phyloP scores from a whole-genome alignment of 2,329 filamentous ascomycete species.

The Grosmannia serpens region DNA sequence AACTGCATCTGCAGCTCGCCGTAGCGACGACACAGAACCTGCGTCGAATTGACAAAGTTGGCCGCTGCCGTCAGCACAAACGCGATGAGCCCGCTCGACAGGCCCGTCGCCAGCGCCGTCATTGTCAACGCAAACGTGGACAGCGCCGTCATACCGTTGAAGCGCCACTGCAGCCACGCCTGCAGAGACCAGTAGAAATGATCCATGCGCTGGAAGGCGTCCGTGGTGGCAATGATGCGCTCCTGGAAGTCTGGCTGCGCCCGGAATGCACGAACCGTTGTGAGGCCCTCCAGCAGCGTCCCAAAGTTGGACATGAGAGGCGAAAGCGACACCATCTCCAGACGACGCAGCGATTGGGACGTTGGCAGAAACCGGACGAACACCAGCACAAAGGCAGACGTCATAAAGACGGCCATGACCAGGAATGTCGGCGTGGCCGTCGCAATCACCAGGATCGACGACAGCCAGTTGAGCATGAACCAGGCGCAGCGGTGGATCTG shows the following conservation, averaged over 20 bases:
- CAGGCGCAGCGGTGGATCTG: conserved; percentile 63
- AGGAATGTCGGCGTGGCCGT: conserved; percentile 69
- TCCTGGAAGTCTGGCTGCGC: conserved; percentile 71
- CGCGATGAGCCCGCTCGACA: conserved; percentile 68
- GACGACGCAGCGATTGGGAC: conserved; percentile 68
- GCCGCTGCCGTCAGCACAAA: conserved; percentile 69
- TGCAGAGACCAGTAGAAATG: conserved; percentile 92
- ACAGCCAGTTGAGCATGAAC: conserved; percentile 57
- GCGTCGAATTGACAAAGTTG: conserved; percentile 58
- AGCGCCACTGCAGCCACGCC: conserved; percentile 73
- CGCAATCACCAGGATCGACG: conserved; percentile 67
- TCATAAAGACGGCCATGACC: conserved; percentile 56
- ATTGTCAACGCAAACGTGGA: conserved; percentile 65
- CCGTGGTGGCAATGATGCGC: conserved; percentile 67
- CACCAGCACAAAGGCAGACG: conserved; percentile 56
- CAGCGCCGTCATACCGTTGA: conserved; percentile 57
- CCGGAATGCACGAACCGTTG: conserved; percentile 74
- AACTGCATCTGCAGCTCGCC: conserved; percentile 86
- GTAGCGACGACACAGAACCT: conserved; percentile 66
- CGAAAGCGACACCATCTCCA: conserved; percentile 83
- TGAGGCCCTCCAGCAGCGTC: conserved; percentile 72
- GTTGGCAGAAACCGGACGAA: conserved; percentile 71
- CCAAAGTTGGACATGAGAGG: conserved; percentile 90
- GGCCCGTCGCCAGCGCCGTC: conserved; percentile 62
- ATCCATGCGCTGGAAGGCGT: conserved; percentile 87